phyloP scores from a whole-genome alignment of 106 monocot genomes.

The Amphibolis antarctica region DNA sequence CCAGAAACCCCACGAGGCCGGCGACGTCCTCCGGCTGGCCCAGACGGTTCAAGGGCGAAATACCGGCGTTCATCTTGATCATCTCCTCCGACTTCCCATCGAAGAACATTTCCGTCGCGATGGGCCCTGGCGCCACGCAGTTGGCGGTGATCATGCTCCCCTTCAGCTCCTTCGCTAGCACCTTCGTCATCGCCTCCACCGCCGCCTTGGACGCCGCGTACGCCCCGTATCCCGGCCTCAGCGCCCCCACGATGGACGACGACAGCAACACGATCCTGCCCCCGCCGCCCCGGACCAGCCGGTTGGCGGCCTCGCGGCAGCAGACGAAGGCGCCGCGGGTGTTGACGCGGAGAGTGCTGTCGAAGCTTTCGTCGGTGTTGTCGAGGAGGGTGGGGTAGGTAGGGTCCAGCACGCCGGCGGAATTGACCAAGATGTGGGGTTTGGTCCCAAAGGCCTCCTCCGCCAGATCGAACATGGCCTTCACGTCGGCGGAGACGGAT shows the following conservation, averaged over 20 bases:
- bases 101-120: slow-evolving; percentile 21
- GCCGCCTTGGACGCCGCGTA: slow-evolving; percentile 28
- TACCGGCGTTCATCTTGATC: slow-evolving; percentile 4
- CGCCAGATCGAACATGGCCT: slow-evolving; percentile 13
- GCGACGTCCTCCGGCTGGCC: slow-evolving; percentile 18
- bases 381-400: slow-evolving; percentile 4
- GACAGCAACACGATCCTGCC: slow-evolving; percentile 12
- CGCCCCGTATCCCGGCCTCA: slow-evolving; percentile 11
- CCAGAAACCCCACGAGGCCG: slow-evolving; percentile 10
- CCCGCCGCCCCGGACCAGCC: slow-evolving; percentile 15
- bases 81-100: slow-evolving; percentile 11
- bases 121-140: slow-evolving; percentile 32
- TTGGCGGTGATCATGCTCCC: slow-evolving; percentile 24
- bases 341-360: slow-evolving; percentile 12
- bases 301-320: slow-evolving; percentile 18
- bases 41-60: slow-evolving; percentile 11
- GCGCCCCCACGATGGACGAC: slow-evolving; percentile 5
- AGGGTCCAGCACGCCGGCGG: slow-evolving; percentile 9
- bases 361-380: slow-evolving; percentile 10
- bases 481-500: slow-evolving; percentile 3
- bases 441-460: slow-evolving; percentile 4
- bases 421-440: slow-evolving; percentile 13
- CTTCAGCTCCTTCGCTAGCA: slow-evolving; percentile 27
- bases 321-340: slow-evolving; percentile 14
- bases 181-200: slow-evolving; percentile 31